Percentiles rank a stretch among this genome's conserved stretches.
Evolutionary conservation across 2,329 filamentous ascomycete genomes (phyloP).

Genomic region (Metarhizium robertsii): DNA sequence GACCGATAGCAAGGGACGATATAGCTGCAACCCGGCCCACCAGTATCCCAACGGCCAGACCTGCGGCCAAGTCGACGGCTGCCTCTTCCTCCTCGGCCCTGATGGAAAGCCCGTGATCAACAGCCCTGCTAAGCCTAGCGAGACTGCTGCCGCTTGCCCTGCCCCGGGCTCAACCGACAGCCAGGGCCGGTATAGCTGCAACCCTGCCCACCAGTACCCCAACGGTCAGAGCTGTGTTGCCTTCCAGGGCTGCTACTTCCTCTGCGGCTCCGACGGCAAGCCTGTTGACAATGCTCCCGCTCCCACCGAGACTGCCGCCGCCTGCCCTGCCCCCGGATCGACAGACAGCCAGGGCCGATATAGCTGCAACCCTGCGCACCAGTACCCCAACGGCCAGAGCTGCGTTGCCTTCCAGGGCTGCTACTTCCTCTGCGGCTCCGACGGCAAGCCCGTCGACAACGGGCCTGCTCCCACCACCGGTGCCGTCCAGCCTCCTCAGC

Average conservation of each 20-base stretch:
- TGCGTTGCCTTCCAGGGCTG: not conserved
- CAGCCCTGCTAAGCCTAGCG: not conserved
- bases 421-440: too few relatives aligned
- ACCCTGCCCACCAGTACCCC: too few relatives aligned
- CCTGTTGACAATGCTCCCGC: too few relatives aligned
- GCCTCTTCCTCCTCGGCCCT: slow-evolving; percentile 4
- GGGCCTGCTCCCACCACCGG: too few relatives aligned
- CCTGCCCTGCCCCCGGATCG: slow-evolving; percentile 1
- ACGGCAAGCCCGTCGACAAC: too few relatives aligned
- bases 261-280: too few relatives aligned
- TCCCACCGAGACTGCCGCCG: not conserved
- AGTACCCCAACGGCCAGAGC: slow-evolving; percentile 11
- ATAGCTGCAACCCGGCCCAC: slow-evolving; percentile 10
- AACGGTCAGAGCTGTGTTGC: too few relatives aligned
- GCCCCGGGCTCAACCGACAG: too few relatives aligned
- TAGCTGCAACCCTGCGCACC: slow-evolving; percentile 13
- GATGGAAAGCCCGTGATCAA: not conserved
- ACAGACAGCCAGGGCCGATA: slow-evolving; percentile 10
- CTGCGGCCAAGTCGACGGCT: slow-evolving; percentile 4
- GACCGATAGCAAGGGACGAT: slow-evolving; percentile 6
- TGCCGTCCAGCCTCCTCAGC: too few relatives aligned
- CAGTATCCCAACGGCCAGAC: slow-evolving; percentile 7
- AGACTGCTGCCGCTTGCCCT: not conserved
- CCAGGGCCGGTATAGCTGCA: too few relatives aligned
- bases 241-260: too few relatives aligned